Percentiles rank a stretch among this genome's conserved stretches.
phyloP scores from a whole-genome alignment of 805 yeast genomes.

The Metschnikowia gruessii region DNA sequence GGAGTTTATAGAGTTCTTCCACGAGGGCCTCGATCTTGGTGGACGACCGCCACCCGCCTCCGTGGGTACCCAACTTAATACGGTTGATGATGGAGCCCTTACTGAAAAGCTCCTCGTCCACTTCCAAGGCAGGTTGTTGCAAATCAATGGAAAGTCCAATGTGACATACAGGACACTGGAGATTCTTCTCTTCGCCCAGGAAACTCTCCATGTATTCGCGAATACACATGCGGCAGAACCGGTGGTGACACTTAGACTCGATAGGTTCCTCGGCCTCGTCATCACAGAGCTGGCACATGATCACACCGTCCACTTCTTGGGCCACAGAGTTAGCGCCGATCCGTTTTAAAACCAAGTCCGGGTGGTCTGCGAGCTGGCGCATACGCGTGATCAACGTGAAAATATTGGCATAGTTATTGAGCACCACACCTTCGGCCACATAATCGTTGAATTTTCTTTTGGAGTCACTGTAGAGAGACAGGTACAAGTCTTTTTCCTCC shows the following conservation, averaged over 20 bases:
- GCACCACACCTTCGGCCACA: conserved; percentile 94
- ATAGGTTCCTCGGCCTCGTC: conserved; percentile 99
- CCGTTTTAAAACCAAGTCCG: conserved; percentile 85
- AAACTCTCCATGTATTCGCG: conserved; percentile 85
- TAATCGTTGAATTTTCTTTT: conserved; percentile 85
- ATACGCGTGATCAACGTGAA: conserved; percentile 93
- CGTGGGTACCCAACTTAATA: conserved; percentile 66
- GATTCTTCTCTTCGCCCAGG: conserved; percentile 53
- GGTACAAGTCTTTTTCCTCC: conserved; percentile 91
- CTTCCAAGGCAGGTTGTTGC: conserved; percentile 79
- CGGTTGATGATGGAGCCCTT: conserved; percentile 79
- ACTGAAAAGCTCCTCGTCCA: conserved; percentile 56
- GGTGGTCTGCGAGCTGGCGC: conserved; percentile 98
- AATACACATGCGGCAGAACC: conserved; percentile 89
- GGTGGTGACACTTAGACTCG: conserved; percentile 90
- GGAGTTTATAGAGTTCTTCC: conserved; percentile 82
- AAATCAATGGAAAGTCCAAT: conserved; percentile 88
- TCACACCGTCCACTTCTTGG: conserved; percentile 49
- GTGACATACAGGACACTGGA: conserved; percentile 96
- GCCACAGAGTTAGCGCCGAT: conserved; percentile 42
- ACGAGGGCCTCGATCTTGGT: conserved; percentile 96
- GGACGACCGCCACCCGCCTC: conserved; percentile 86
- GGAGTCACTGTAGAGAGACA: conserved; percentile 81
- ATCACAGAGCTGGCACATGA: conserved; percentile 88
- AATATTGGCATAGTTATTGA: conserved; percentile 95